Evolutionary conservation across 805 yeast species (phyloP).

Genomic region (Ogataea populi-albae): DNA sequence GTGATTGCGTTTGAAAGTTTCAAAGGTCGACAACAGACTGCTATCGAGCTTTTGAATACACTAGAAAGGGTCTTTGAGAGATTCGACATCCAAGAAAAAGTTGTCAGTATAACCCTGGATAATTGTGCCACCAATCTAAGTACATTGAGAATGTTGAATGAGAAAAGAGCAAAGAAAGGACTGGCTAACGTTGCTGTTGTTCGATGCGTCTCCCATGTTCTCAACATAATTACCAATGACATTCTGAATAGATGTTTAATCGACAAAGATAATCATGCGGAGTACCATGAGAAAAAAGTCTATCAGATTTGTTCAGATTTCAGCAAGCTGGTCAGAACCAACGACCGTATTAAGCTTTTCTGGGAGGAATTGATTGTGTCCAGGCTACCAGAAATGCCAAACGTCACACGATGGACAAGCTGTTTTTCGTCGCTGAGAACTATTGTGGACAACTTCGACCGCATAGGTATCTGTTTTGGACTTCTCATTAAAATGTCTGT

Average conservation of each 20-base stretch:
- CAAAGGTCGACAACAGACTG: too few relatives aligned
- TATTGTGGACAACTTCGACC: background rate
- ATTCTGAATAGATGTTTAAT: background rate
- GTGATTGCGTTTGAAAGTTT: too few relatives aligned
- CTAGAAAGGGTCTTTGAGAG: background rate
- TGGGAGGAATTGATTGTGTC: background rate
- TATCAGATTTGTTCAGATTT: background rate
- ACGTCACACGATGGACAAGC: conserved; percentile 1
- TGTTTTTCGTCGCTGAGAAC: conserved; percentile 1
- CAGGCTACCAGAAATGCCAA: background rate
- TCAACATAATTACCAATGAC: background rate
- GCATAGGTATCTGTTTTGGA: background rate
- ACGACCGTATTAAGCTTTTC: background rate
- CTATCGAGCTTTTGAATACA: background rate
- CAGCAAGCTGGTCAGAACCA: background rate
- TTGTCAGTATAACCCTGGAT: conserved; percentile 3
- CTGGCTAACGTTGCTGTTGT: background rate
- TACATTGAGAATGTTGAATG: background rate
- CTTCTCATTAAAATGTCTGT: background rate
- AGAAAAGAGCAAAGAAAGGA: background rate
- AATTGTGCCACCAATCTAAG: background rate
- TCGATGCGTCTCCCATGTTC: conserved; percentile 2
- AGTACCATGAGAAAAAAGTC: background rate
- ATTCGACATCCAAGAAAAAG: background rate
- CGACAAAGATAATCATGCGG: background rate